A percentile compares a stretch with the other conserved stretches of the same genome.
These are phyloP conservation scores for Glycyrrhiza uralensis DNA, from an alignment of 306 rosid species.

Conservation along the genomic window DNA sequence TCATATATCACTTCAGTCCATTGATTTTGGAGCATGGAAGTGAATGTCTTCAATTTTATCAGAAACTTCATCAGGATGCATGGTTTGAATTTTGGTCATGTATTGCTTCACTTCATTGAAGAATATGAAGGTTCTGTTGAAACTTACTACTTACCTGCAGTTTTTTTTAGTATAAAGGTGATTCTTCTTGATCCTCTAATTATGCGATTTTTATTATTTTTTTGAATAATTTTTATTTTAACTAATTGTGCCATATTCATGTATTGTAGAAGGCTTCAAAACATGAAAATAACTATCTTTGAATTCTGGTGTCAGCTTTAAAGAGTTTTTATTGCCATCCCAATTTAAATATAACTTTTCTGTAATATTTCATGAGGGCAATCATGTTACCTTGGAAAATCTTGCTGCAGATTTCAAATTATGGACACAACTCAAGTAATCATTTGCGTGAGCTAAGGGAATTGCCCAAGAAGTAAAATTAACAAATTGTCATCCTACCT, in stretches of 20 bases:
- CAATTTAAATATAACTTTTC: neutral
- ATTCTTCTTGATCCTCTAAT: conserved; percentile 15
- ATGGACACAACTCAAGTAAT: conserved; percentile 22
- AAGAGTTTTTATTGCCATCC: neutral
- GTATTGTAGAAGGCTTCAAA: neutral
- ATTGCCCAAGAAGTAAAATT: conserved; percentile 42
- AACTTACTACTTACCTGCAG: conserved; percentile 27
- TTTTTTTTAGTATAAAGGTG: conserved; percentile 58
- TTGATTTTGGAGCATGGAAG: conserved; percentile 81
- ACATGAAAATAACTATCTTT: neutral
- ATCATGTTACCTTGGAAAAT: conserved; percentile 55
- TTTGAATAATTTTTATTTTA: conserved; percentile 3
- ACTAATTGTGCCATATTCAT: neutral
- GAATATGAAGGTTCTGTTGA: conserved; percentile 61
- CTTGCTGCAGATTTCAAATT: conserved; percentile 60
- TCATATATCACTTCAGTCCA: neutral
- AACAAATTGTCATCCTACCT: conserved; percentile 44
- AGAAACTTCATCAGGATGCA: conserved; percentile 8
- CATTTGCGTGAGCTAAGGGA: conserved; percentile 39
- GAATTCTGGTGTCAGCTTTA: neutral
- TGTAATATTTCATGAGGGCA: conserved; percentile 42
- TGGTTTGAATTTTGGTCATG: conserved; percentile 16
- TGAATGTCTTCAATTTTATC: conserved; percentile 32
- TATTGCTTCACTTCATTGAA: conserved; percentile 33
- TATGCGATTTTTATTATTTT: neutral